Percentiles rank a stretch among this genome's conserved stretches.
Evolutionary conservation across 495 filamentous ascomycete genomes (phyloP).

Genomic region (Usnea hakonensis): DNA sequence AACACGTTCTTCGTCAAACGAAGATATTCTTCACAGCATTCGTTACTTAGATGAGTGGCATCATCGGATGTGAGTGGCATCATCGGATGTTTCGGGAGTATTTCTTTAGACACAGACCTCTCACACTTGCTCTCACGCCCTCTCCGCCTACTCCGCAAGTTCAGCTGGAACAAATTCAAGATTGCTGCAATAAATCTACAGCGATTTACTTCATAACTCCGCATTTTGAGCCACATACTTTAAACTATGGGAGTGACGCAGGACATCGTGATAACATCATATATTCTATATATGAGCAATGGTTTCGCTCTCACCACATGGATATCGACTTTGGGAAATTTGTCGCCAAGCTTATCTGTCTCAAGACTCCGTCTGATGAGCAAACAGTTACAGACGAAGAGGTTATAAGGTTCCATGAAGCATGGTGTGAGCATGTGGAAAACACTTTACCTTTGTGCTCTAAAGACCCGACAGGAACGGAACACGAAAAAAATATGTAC

Average conservation of each 20-base stretch:
- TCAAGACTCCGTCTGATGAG: background rate
- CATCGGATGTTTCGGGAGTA: constrained; percentile 15
- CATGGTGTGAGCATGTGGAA: constrained; percentile 13
- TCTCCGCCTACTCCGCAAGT: background rate
- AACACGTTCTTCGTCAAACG: too few species aligned
- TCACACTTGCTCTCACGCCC: constrained; percentile 6
- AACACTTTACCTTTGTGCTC: constrained; percentile 9
- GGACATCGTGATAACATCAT: background rate
- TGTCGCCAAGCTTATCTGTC: constrained; percentile 3
- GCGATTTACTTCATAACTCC: constrained; percentile 3
- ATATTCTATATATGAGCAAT: background rate
- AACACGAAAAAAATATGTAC: too few species aligned
- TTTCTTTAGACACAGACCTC: constrained; percentile 4
- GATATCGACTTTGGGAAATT: constrained; percentile 5
- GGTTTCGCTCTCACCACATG: background rate
- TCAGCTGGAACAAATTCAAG: constrained; percentile 1
- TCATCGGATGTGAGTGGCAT: constrained; percentile 12
- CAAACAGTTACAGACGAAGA: constrained; percentile 1
- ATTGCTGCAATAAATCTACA: constrained; percentile 7
- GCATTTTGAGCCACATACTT: background rate
- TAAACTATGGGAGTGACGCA: background rate
- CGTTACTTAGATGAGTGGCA: constrained; percentile 9
- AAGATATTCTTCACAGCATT: constrained; percentile 6
- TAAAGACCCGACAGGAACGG: constrained; percentile 2
- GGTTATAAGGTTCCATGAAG: constrained; percentile 7